These are phyloP conservation scores for Leptographium radiaticola DNA, from an alignment of 2,329 filamentous ascomycete genomes.

Conservation along the genomic window DNA sequence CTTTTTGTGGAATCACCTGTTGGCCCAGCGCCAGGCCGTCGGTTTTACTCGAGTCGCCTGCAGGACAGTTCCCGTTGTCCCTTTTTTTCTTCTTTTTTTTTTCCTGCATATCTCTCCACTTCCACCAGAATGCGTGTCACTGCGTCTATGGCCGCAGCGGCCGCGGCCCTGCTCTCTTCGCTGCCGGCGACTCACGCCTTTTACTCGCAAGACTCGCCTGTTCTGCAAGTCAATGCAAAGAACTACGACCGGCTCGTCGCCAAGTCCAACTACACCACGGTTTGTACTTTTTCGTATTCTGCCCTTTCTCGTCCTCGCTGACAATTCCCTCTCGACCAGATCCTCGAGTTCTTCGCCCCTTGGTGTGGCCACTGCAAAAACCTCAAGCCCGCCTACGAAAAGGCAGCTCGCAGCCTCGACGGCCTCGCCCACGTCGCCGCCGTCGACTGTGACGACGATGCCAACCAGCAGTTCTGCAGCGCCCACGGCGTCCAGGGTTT, in stretches of 20 bases:
- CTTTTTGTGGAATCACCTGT: no score
- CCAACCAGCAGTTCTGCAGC: slow-evolving; percentile 79
- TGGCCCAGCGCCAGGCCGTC: no score
- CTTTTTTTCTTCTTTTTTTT: no score
- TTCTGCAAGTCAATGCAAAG: slow-evolving; percentile 68
- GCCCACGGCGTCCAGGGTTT: slow-evolving; percentile 84
- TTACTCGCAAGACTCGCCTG: slow-evolving; percentile 77
- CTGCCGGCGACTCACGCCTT: slow-evolving; percentile 56
- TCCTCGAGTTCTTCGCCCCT: slow-evolving; percentile 83
- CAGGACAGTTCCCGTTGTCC: no score
- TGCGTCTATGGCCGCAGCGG: no score
- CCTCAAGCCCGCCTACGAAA: slow-evolving; percentile 91
- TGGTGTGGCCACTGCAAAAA: slow-evolving; percentile 98
- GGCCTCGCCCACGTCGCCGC: slow-evolving; percentile 91
- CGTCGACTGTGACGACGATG: slow-evolving; percentile 86
- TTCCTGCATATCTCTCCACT: no score
- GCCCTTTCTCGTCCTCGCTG: not conserved
- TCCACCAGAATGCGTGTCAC: no score
- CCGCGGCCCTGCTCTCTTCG: slow-evolving; percentile 46
- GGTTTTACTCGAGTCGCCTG: no score
- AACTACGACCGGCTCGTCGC: slow-evolving; percentile 74
- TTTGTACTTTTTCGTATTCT: slow-evolving; percentile 29
- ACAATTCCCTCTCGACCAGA: slow-evolving; percentile 22
- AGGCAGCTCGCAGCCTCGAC: slow-evolving; percentile 77
- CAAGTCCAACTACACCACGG: slow-evolving; percentile 82